phyloP scores from a whole-genome alignment of 2,329 filamentous ascomycete genomes.

The Fusarium sp. region DNA sequence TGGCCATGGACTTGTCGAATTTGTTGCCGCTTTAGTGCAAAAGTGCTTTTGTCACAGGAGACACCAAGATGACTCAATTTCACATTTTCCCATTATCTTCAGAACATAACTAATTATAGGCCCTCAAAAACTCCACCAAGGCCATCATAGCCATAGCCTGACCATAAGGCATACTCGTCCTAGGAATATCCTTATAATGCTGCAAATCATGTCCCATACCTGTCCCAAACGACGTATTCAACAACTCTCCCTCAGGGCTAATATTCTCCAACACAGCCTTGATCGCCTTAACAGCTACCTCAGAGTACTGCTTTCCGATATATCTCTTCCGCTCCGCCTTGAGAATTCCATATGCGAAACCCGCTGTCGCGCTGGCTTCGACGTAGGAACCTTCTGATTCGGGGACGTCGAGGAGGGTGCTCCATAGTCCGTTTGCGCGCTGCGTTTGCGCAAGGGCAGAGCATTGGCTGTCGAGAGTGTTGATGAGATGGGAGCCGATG shows the following conservation, averaged over 20 bases:
- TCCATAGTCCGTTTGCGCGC: constrained; percentile 73
- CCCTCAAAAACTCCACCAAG: constrained; percentile 76
- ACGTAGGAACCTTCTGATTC: constrained; percentile 76
- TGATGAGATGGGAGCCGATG: constrained; percentile 67
- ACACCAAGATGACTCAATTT: background rate
- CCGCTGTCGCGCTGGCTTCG: constrained; percentile 82
- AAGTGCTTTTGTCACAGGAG: too few relatives aligned
- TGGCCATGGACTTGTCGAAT: too few relatives aligned
- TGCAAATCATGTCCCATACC: constrained; percentile 79
- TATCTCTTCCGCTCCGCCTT: constrained; percentile 79
- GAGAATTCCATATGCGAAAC: constrained; percentile 83
- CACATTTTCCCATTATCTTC: background rate
- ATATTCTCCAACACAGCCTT: constrained; percentile 75
- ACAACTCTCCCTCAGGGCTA: constrained; percentile 73
- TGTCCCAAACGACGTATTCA: constrained; percentile 82
- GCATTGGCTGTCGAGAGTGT: constrained; percentile 76
- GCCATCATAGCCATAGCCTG: constrained; percentile 89
- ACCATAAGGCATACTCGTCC: constrained; percentile 86
- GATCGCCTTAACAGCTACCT: constrained; percentile 72
- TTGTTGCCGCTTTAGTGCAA: too few relatives aligned
- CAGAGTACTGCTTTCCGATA: constrained; percentile 69
- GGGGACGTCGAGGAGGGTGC: constrained; percentile 77
- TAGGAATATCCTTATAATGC: constrained; percentile 80
- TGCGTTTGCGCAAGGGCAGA: constrained; percentile 72
- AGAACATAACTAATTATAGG: constrained; percentile 44